Conservation (phyloP, 441 rosid species). For the Pelargonium fulgidum region DNA sequence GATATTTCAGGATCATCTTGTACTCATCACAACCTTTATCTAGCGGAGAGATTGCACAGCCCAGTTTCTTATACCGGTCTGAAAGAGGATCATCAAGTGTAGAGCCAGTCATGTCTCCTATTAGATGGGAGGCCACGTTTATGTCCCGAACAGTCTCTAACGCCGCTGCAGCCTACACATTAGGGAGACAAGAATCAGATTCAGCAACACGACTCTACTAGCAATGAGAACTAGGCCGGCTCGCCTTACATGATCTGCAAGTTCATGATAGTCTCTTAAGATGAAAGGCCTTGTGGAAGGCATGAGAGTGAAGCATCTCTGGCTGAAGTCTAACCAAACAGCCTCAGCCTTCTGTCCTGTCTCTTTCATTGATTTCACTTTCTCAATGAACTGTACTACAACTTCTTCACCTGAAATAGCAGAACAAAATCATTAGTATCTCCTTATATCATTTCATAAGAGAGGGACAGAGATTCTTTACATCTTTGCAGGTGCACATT, state of each 20-base stretch:
- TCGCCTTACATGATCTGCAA: conserved; percentile 63
- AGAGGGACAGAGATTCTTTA: conserved; percentile 11
- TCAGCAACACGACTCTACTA: neutral
- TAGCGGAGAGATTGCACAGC: conserved; percentile 48
- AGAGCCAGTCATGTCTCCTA: conserved; percentile 61
- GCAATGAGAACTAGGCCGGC: too few relatives aligned
- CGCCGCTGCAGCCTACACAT: conserved; percentile 49
- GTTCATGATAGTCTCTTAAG: conserved; percentile 53
- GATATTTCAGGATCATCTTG: conserved; percentile 59
- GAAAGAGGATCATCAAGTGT: conserved; percentile 69
- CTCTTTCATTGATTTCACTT: conserved; percentile 40
- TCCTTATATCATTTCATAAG: too few relatives aligned
- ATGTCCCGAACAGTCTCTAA: conserved; percentile 62
- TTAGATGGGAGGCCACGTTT: conserved; percentile 55
- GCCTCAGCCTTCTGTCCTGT: conserved; percentile 50
- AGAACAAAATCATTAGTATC: neutral
- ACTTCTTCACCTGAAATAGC: conserved; percentile 50
- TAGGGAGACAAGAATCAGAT: neutral
- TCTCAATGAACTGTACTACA: conserved; percentile 50
- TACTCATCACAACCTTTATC: conserved; percentile 65
- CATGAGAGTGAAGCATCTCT: conserved; percentile 64
- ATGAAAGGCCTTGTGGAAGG: conserved; percentile 62
- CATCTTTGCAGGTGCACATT: conserved; percentile 56
- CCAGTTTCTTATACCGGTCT: conserved; percentile 44
- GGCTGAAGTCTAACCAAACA: conserved; percentile 67